Percentiles rank a stretch among this genome's conserved stretches.
phyloP scores from a whole-genome alignment of 2,329 filamentous ascomycete genomes.

The Fusarium torreyae region DNA sequence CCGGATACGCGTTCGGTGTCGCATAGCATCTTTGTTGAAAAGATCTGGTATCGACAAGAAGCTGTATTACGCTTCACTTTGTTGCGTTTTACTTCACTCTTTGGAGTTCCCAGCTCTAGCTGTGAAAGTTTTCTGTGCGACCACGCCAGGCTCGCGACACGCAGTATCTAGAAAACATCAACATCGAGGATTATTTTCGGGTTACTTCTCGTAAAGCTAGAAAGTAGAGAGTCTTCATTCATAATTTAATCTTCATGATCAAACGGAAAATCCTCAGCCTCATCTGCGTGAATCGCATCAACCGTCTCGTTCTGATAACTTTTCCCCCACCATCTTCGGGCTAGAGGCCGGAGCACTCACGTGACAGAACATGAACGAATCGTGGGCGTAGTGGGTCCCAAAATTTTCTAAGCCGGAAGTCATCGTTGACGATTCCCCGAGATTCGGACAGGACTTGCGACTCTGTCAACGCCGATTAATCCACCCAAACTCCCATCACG shows the following conservation, averaged over 20 bases:
- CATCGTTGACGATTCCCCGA: slow-evolving; percentile 46
- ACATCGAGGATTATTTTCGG: neutral
- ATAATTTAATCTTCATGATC: neutral
- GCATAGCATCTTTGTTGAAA: too few species aligned
- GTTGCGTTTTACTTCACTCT: too few species aligned
- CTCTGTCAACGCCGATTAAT: slow-evolving; percentile 37
- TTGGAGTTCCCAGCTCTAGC: too few species aligned
- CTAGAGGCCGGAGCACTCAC: slow-evolving; percentile 25
- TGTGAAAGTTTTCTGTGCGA: neutral
- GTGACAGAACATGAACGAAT: slow-evolving; percentile 38
- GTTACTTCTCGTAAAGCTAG: too few species aligned
- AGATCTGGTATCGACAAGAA: too few species aligned
- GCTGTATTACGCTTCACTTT: too few species aligned
- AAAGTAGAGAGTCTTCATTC: too few species aligned
- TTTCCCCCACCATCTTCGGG: slow-evolving; percentile 7
- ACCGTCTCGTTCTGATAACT: neutral
- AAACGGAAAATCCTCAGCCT: neutral
- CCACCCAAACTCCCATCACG: slow-evolving; percentile 38
- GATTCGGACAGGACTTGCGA: slow-evolving; percentile 49
- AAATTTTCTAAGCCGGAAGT: slow-evolving; percentile 50
- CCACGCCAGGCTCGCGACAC: too few species aligned
- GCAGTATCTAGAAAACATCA: neutral
- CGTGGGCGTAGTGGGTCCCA: slow-evolving; percentile 46
- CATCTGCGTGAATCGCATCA: neutral
- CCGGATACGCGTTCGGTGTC: too few species aligned